Percentiles rank a stretch among this genome's conserved stretches.
These are phyloP conservation scores for Mycena capillaripes DNA, from an alignment of 768 basidiomycete genomes.

Conservation along the genomic window DNA sequence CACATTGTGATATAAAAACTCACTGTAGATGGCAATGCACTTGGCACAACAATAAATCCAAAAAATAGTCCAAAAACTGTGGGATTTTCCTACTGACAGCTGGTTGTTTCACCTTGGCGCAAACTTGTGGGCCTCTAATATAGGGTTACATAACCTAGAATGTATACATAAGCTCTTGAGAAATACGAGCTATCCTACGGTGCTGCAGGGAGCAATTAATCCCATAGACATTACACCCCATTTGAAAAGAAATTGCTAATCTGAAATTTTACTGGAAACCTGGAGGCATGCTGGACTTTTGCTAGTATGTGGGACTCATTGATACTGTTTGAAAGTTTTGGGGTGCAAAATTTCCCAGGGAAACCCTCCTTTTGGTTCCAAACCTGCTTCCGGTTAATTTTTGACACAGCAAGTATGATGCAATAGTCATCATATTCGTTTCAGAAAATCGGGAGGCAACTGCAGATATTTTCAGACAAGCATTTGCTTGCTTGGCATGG, in stretches of 20 bases:
- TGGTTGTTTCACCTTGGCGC: background rate
- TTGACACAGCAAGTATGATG: background rate
- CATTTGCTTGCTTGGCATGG: constrained; percentile 29
- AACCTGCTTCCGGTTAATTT: background rate
- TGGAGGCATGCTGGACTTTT: background rate
- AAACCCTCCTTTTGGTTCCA: background rate
- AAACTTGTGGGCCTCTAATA: background rate
- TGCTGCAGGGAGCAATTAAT: background rate
- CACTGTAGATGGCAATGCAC: too few relatives aligned
- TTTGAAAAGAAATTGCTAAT: background rate
- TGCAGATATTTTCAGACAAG: constrained; percentile 17
- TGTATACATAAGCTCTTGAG: background rate
- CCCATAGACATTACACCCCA: background rate
- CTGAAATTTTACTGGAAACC: background rate
- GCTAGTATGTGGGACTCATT: background rate
- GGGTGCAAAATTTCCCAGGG: background rate
- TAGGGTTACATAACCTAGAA: background rate
- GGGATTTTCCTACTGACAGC: background rate
- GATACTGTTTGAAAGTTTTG: background rate
- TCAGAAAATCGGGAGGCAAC: constrained; percentile 11
- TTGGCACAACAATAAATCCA: too few relatives aligned
- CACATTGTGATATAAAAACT: background rate
- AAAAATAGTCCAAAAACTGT: too few relatives aligned
- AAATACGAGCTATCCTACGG: background rate
- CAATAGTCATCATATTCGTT: constrained; percentile 1